A percentile compares a stretch with the other conserved stretches of the same genome.
phyloP scores from a whole-genome alignment of 2,329 filamentous ascomycete species.

The Calonectria pteridis region DNA sequence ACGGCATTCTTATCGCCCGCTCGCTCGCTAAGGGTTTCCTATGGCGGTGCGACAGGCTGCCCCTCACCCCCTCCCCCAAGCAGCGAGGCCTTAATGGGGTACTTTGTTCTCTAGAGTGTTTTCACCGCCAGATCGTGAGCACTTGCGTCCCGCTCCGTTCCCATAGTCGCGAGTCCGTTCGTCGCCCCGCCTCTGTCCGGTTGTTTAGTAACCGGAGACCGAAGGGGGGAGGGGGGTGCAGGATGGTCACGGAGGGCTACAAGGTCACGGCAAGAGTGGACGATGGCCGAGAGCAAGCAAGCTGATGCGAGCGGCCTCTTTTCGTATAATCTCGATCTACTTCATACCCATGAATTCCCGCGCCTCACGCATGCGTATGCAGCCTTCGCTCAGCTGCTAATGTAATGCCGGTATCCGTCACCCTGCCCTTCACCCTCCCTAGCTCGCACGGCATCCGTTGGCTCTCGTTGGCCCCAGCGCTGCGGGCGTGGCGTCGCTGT shows the following conservation, averaged over 20 bases:
- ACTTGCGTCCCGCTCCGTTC: constrained; percentile 23
- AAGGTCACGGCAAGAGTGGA: neutral
- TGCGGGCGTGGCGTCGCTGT: constrained; percentile 21
- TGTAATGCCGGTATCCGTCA: constrained; percentile 27
- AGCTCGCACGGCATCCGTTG: constrained; percentile 13
- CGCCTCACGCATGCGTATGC: constrained; percentile 16
- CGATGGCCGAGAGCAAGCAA: neutral
- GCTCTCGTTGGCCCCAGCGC: constrained; percentile 25
- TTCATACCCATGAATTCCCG: neutral
- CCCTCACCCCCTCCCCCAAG: neutral
- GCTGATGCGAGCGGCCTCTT: neutral
- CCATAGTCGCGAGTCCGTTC: constrained; percentile 19
- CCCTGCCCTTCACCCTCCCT: neutral
- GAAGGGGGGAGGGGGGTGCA: neutral
- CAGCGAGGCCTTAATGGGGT: neutral
- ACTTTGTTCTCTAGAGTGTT: neutral
- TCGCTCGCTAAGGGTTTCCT: constrained; percentile 4
- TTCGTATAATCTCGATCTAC: neutral
- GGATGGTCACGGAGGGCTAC: neutral
- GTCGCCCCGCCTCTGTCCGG: constrained; percentile 8
- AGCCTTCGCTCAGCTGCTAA: neutral
- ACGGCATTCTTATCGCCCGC: neutral
- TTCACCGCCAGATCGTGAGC: constrained; percentile 26
- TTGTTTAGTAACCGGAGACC: neutral
- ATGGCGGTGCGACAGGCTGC: neutral